Base-by-base conservation (phyloP, 2,329 filamentous ascomycete species). In the Mariannaea elegans region DNA sequence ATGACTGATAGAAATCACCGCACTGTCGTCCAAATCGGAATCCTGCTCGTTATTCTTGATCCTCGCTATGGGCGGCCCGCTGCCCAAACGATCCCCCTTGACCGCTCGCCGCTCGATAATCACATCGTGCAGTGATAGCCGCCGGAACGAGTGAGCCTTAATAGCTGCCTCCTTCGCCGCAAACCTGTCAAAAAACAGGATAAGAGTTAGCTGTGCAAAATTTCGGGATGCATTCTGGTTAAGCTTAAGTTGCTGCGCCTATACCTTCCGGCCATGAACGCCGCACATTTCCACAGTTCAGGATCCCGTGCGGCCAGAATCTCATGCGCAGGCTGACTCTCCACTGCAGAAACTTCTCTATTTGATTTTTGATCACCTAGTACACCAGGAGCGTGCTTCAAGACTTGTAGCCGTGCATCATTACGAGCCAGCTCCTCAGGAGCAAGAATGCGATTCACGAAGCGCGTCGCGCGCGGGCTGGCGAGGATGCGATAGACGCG, bases 1-100 rank as follows among this genome's bases (percentile, higher is more conserved):
- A 73, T 97, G 94, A 70, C 90, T 95, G 68, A 97, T 96, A 60
- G 90, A 94, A 42, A 97, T 73, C 69, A 86, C 81, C 13, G 88
- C 92, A 48, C 87, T 80, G 65, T 87, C 84, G 59, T 80, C 73
- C 38, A 61, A 68, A n/a, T 66, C 72, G 16, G 58, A 69, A 14
- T 56, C 68, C 2, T 59, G 67, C 24, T 64, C 64, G 7, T 70
- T 61, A 14, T 72, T 72, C 60, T 65, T 73, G 57, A 84, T 77
- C 49, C 82, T 67, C 7, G 79, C 82, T 3, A 83, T 66, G 0
- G 82, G 82, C 21, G 81, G 77, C 4, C 79, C 77, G 62, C 75
- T 78, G 0, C 72, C 75, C 50, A 74, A 57, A 19, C 63, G 68
- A 41, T 65, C 64, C 7, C 67, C 67, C 19, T 69, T 56, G n/a